Base-by-base conservation (phyloP, 2,329 filamentous ascomycete species). In the Arthrobotrys iridis region DNA sequence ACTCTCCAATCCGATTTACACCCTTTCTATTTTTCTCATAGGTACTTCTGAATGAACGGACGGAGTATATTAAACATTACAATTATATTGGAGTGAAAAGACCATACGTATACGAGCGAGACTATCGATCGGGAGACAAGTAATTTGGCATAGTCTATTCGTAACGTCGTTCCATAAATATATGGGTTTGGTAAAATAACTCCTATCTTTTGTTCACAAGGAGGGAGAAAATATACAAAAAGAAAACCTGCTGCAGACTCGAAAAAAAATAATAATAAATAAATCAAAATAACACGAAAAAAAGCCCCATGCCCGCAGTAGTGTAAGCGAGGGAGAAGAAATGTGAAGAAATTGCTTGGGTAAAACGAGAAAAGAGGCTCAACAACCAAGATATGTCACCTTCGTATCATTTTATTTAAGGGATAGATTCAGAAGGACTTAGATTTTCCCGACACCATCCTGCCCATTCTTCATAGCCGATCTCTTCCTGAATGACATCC, bases 401-500 rank as follows among this genome's bases (percentile, higher is more conserved):
- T 68, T 57, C 64, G 68, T 75, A 75, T 68, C 24, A 67, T 41
- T 68, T 71, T 18, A 78, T 66, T 18, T 77, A 60, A n/a, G n/a
- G n/a, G n/a, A n/a, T n/a, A n/a, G n/a, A n/a, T 20, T 74, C 72
- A 33, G 64, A 67, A 71, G 24, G 22, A 15, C 24, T 62, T 74
- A 74, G 24, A 74, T 74, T 46, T 67, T 74, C 30, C 70, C 70
- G 20, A 52, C 24, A 11, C 70, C 70, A 24, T 60, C 57, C 30
- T 62, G 52, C 1, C 70, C 62, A 45, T 52, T 59, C 15, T 57
- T 43, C 43, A 67, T 57, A 11, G 62, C 85, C 50, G 85, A 82
- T 64, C 87, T 83, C 77, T 85, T 83, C 79, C 85, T 83, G 82
- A 89, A 91, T 78, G 87, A 85, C 55, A 90, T 88, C 37, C 88